Conservation (phyloP, 1,139 yeast genomes). For the Suhomyces taliae region DNA sequence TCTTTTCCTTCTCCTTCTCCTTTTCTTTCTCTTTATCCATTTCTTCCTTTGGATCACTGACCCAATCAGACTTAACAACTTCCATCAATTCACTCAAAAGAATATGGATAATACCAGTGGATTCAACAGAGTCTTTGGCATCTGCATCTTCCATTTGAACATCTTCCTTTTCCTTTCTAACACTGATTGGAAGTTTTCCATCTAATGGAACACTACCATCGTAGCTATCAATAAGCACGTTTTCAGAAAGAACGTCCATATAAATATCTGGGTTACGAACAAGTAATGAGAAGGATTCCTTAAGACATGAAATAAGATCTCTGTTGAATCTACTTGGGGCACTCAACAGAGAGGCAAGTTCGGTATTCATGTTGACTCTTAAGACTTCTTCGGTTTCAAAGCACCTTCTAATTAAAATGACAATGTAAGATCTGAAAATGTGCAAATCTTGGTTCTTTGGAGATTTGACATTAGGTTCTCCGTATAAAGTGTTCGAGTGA, state of each 20-base stretch:
- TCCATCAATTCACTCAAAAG: slow-evolving; percentile 66
- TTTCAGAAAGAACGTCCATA: slow-evolving; percentile 51
- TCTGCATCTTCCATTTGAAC: slow-evolving; percentile 35
- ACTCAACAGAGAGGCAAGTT: slow-evolving; percentile 41
- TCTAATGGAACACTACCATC: slow-evolving; percentile 29
- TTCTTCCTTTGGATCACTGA: slow-evolving; percentile 29
- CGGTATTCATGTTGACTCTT: slow-evolving; percentile 48
- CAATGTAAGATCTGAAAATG: slow-evolving; percentile 15
- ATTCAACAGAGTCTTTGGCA: slow-evolving; percentile 20
- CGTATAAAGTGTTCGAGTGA: slow-evolving; percentile 7
- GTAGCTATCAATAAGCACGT: slow-evolving; percentile 50
- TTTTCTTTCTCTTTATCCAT: slow-evolving; percentile 14
- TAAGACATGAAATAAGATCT: slow-evolving; percentile 54
- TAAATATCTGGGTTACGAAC: slow-evolving; percentile 60
- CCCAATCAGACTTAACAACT: slow-evolving; percentile 53
- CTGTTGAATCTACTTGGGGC: slow-evolving; percentile 27
- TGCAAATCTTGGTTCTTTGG: slow-evolving; percentile 17
- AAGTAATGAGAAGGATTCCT: slow-evolving; percentile 56
- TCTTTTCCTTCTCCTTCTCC: slow-evolving; percentile 3
- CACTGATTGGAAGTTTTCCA: slow-evolving; percentile 13
- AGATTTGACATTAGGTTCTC: slow-evolving; percentile 2
- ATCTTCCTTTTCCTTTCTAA: slow-evolving; percentile 28
- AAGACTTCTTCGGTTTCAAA: slow-evolving; percentile 62
- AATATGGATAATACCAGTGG: slow-evolving; percentile 63
- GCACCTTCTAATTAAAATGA: slow-evolving; percentile 63